Evolutionary conservation across 306 rosid species (phyloP).

Genomic region (Benincasa hispida): DNA sequence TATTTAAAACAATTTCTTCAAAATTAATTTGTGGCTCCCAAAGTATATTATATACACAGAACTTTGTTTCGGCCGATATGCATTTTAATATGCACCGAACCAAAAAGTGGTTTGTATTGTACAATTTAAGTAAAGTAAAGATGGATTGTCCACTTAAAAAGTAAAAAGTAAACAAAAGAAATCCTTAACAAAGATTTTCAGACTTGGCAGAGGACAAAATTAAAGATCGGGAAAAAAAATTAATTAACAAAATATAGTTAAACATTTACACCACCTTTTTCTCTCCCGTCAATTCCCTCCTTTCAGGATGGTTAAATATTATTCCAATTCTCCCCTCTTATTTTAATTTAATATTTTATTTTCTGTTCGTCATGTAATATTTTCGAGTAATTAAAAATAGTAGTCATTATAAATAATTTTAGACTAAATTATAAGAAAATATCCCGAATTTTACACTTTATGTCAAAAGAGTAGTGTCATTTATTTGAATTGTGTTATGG

Average conservation of each 20-base stretch:
- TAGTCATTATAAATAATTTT: too few species aligned
- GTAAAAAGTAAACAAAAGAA: neutral
- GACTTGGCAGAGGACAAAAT: neutral
- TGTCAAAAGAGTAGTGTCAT: too few species aligned
- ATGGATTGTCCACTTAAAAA: neutral
- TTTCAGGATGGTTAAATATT: too few species aligned
- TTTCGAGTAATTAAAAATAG: neutral
- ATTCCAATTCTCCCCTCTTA: neutral
- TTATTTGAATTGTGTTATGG: too few species aligned
- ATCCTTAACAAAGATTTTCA: neutral
- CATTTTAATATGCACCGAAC: neutral
- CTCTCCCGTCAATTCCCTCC: too few species aligned
- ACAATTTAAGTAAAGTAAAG: neutral
- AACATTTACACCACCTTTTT: too few species aligned
- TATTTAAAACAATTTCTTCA: too few species aligned
- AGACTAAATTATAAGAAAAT: too few species aligned
- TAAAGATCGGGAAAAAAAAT: neutral
- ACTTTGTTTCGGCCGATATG: neutral
- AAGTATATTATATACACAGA: too few species aligned
- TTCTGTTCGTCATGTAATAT: neutral
- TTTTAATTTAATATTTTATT: neutral
- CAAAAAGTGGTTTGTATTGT: neutral
- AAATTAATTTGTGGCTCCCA: neutral
- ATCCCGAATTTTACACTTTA: too few species aligned
- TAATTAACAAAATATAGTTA: neutral